Percentiles rank a stretch among this genome's conserved stretches.
Evolutionary conservation across 192 early-diverging fungal species (phyloP).

Genomic region (Coemansia reversa): DNA sequence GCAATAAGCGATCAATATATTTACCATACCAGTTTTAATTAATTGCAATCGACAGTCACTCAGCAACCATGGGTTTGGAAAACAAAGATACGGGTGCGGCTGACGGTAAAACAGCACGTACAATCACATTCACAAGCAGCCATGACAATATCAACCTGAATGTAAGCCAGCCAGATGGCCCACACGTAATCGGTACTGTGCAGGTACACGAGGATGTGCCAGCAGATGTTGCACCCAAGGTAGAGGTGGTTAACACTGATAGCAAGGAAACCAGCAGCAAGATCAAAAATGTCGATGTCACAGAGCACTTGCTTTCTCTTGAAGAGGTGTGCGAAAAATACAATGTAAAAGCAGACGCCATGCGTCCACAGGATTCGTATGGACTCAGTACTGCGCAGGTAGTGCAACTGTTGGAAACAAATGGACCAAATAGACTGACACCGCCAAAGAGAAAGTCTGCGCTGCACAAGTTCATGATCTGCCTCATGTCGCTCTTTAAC

Average conservation of each 20-base stretch:
- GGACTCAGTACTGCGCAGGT: conserved; percentile 70
- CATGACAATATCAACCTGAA: too few relatives aligned
- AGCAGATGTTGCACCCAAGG: too few relatives aligned
- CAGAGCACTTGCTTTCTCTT: conserved; percentile 65
- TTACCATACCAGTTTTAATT: too few relatives aligned
- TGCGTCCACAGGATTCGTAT: conserved; percentile 64
- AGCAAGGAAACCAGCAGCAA: conserved; percentile 2
- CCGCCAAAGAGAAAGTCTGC: conserved; percentile 83
- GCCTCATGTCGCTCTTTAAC: conserved; percentile 82
- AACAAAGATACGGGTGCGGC: too few relatives aligned
- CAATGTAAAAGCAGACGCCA: conserved; percentile 54
- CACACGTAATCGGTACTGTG: too few relatives aligned
- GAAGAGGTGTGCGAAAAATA: conserved; percentile 57
- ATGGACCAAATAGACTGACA: conserved; percentile 84
- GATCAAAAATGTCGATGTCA: conserved; percentile 46
- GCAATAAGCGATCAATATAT: too few relatives aligned
- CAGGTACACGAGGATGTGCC: too few relatives aligned
- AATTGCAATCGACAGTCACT: too few relatives aligned
- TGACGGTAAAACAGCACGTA: too few relatives aligned
- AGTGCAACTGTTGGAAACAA: conserved; percentile 58
- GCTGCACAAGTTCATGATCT: conserved; percentile 73
- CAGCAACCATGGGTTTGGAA: too few relatives aligned
- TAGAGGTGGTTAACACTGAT: not conserved
- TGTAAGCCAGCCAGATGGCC: too few relatives aligned
- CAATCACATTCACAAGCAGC: too few relatives aligned